A percentile compares a stretch with the other conserved stretches of the same genome.
These are phyloP conservation scores for Chlorella variabilis DNA, from an alignment of 163 green algal genomes.

Conservation along the genomic window DNA sequence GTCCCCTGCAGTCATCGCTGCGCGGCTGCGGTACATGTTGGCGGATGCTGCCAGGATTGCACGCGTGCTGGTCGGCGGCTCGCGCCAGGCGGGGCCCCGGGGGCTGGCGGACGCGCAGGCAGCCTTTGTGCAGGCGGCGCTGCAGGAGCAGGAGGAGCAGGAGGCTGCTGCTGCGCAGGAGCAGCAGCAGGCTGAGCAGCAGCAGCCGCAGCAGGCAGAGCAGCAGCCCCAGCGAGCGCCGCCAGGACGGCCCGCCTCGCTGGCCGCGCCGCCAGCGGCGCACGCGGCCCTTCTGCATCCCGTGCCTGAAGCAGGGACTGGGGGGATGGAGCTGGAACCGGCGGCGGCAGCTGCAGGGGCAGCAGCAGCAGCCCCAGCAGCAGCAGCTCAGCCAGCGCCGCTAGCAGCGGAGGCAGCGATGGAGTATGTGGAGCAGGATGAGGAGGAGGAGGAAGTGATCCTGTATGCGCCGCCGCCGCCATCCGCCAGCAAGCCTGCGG, in stretches of 20 bases:
- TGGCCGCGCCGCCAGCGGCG: too few species aligned
- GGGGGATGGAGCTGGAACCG: too few species aligned
- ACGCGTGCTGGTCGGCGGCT: neutral
- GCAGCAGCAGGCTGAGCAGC: neutral
- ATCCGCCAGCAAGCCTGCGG: neutral
- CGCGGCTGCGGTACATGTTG: neutral
- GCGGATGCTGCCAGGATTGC: neutral
- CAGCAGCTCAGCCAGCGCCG: neutral
- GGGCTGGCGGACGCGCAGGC: neutral
- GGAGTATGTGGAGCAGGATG: neutral
- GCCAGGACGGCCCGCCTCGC: too few species aligned
- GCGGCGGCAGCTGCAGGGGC: neutral
- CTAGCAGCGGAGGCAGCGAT: neutral
- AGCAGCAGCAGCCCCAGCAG: constrained; percentile 2
- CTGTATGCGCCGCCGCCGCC: neutral
- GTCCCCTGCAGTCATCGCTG: neutral
- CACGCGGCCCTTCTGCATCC: too few species aligned
- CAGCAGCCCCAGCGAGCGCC: neutral
- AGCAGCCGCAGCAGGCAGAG: constrained; percentile 1
- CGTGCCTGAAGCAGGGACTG: too few species aligned
- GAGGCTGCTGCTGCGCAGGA: neutral
- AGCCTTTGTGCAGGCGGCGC: neutral
- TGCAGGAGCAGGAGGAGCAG: neutral
- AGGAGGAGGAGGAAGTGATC: constrained; percentile 10
- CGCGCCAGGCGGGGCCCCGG: neutral